phyloP scores from a whole-genome alignment of 1,284 basidiomycete species.

The Tylopilus sp. region DNA sequence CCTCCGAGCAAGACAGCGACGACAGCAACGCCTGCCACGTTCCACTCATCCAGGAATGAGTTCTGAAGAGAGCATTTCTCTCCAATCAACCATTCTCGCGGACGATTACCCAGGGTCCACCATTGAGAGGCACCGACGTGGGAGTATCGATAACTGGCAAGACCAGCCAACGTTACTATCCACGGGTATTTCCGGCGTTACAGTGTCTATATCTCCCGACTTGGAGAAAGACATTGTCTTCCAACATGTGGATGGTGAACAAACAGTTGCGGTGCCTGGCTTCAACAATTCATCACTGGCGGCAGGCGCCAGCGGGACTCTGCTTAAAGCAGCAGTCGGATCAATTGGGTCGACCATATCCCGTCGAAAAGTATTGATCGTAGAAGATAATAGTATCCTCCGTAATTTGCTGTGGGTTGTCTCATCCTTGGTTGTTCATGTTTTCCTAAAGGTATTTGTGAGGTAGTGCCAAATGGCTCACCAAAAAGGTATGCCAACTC shows the following conservation, averaged over 20 bases:
- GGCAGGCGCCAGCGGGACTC: slow-evolving; percentile 55
- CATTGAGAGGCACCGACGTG: slow-evolving; percentile 19
- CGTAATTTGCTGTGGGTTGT: slow-evolving; percentile 62
- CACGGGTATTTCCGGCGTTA: slow-evolving; percentile 11
- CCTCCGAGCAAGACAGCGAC: slow-evolving; percentile 49
- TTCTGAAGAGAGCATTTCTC: slow-evolving; percentile 28
- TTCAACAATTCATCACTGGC: slow-evolving; percentile 44
- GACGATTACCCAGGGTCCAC: slow-evolving; percentile 23
- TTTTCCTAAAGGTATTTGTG: slow-evolving; percentile 22
- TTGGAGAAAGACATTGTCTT: slow-evolving; percentile 23
- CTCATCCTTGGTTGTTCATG: slow-evolving; percentile 1
- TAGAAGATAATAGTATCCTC: slow-evolving; percentile 80
- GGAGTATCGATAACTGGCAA: slow-evolving; percentile 27
- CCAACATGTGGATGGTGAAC: slow-evolving; percentile 15
- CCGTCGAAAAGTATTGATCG: slow-evolving; percentile 65
- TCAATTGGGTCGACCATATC: slow-evolving; percentile 39
- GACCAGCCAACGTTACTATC: slow-evolving; percentile 16
- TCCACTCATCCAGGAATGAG: slow-evolving; percentile 15
- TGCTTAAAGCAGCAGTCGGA: slow-evolving; percentile 59
- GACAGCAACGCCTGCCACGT: slow-evolving; percentile 25
- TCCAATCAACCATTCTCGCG: slow-evolving; percentile 31
- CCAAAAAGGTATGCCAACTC: slow-evolving; percentile 50
- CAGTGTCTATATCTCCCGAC: slow-evolving; percentile 21
- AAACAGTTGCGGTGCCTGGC: not conserved
- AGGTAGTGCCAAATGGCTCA: slow-evolving; percentile 74